These are phyloP conservation scores for Cystobasidiopsis lactophilus DNA, from an alignment of 768 basidiomycete species.

Conservation along the genomic window DNA sequence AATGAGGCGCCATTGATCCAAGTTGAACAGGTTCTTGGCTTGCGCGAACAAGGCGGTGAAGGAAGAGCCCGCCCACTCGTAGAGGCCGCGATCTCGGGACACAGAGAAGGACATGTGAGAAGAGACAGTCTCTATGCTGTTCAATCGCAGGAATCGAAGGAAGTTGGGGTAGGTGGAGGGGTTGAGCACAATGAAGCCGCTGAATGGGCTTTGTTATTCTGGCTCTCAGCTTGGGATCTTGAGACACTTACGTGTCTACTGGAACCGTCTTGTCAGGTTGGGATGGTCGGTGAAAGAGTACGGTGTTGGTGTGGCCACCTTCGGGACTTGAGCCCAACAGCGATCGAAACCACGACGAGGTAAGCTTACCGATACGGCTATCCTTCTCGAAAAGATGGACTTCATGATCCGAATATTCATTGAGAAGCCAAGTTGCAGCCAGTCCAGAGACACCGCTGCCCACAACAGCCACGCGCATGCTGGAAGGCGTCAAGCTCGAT, in stretches of 20 bases:
- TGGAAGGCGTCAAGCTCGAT: too few relatives aligned
- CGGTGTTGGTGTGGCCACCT: conserved; percentile 62
- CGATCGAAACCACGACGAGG: too few relatives aligned
- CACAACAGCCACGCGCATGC: conserved; percentile 41
- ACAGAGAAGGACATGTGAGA: conserved; percentile 63
- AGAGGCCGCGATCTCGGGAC: conserved; percentile 42
- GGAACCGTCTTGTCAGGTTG: conserved; percentile 27
- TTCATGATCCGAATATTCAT: conserved; percentile 49
- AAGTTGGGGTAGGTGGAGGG: conserved; percentile 59
- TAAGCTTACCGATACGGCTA: conserved; percentile 37
- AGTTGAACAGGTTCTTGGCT: conserved; percentile 37
- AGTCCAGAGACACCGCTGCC: conserved; percentile 63
- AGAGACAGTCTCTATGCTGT: conserved; percentile 33
- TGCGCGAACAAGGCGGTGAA: conserved; percentile 46
- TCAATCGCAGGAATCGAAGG: conserved; percentile 39
- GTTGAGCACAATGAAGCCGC: conserved; percentile 47
- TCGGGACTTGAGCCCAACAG: too few relatives aligned
- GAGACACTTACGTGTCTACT: conserved; percentile 44
- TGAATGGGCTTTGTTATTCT: background rate
- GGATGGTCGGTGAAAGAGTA: conserved; percentile 31
- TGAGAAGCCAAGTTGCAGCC: conserved; percentile 47
- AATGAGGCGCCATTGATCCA: conserved; percentile 47
- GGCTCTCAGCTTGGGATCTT: conserved; percentile 1
- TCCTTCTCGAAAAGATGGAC: conserved; percentile 55
- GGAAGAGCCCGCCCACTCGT: conserved; percentile 57